Conservation (phyloP, 2,329 filamentous ascomycete species). For the Allantophomopsis lycopodina region DNA sequence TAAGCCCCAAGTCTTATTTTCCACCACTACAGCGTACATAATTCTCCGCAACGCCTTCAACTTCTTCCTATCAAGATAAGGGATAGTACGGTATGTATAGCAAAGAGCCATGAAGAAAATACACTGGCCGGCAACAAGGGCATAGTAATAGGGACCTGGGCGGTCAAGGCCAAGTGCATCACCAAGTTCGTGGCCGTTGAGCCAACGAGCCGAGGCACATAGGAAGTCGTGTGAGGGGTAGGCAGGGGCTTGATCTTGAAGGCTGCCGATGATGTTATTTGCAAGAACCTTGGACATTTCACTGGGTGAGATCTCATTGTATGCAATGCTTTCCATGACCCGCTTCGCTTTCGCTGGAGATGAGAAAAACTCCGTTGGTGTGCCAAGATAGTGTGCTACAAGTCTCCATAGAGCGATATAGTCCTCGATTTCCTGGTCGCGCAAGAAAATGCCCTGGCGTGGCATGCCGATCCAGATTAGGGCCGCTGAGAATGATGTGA, state of each 20-base stretch:
- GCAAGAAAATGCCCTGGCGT: slow-evolving; percentile 56
- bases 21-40: slow-evolving; percentile 46
- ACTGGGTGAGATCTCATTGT: slow-evolving; percentile 53
- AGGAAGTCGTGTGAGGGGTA: slow-evolving; percentile 54
- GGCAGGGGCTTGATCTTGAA: slow-evolving; percentile 52
- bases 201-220: slow-evolving; percentile 51
- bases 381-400: slow-evolving; percentile 57
- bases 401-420: slow-evolving; percentile 69
- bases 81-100: slow-evolving; percentile 32
- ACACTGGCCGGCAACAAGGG: slow-evolving; percentile 13
- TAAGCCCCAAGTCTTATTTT: slow-evolving; percentile 45
- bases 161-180: slow-evolving; percentile 31
- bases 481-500: slow-evolving; percentile 54
- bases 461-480: slow-evolving; percentile 58
- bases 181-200: slow-evolving; percentile 53
- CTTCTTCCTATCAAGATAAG: slow-evolving; percentile 28
- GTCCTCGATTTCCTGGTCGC: slow-evolving; percentile 46
- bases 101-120: slow-evolving; percentile 16
- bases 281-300: slow-evolving; percentile 49
- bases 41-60: slow-evolving; percentile 24
- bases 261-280: slow-evolving; percentile 59
- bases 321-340: slow-evolving; percentile 54
- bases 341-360: slow-evolving; percentile 38
- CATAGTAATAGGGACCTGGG: slow-evolving; percentile 12
- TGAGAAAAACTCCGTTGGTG: slow-evolving; percentile 46